Conservation (phyloP, 2,329 filamentous ascomycete genomes). For the Cryphonectria nitschkei region DNA sequence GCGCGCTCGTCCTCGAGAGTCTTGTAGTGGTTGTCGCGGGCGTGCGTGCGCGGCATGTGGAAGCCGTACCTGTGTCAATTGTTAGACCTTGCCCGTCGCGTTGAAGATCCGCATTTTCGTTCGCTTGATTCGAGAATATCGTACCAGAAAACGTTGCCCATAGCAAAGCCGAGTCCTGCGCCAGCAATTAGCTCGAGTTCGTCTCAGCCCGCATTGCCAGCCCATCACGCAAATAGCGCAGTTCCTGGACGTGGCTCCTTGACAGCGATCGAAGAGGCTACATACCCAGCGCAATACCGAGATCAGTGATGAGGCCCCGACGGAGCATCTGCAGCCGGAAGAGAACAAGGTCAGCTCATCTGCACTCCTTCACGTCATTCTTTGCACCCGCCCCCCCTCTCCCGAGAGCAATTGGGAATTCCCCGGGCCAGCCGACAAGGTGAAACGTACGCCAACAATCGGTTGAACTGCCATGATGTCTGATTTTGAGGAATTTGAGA, state of each 20-base stretch:
- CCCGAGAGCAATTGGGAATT: conserved; percentile 11
- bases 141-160: conserved; percentile 64
- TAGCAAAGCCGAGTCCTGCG: conserved; percentile 56
- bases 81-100: not conserved
- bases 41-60: conserved; percentile 63
- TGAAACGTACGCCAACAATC: conserved; percentile 61
- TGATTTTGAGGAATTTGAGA: conserved; percentile 26
- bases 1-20: conserved; percentile 62
- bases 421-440: conserved; percentile 3
- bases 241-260: too few relatives aligned
- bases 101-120: not conserved
- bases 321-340: conserved; percentile 57
- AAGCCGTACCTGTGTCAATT: conserved; percentile 58
- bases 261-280: conserved; percentile 27
- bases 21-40: conserved; percentile 62
- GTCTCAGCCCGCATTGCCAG: not conserved
- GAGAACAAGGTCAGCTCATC: conserved; percentile 40
- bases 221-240: not conserved
- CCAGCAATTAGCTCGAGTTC: conserved; percentile 39
- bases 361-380: conserved; percentile 11
- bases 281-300: conserved; percentile 60
- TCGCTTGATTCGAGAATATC: conserved; percentile 32
- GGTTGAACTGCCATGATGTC: conserved; percentile 57
- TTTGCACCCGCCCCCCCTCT: conserved; percentile 1
- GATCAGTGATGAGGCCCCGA: conserved; percentile 60